A percentile compares a stretch with the other conserved stretches of the same genome.
Conservation (phyloP, 2,329 filamentous ascomycete species). For the Ilyonectria sp. region DNA sequence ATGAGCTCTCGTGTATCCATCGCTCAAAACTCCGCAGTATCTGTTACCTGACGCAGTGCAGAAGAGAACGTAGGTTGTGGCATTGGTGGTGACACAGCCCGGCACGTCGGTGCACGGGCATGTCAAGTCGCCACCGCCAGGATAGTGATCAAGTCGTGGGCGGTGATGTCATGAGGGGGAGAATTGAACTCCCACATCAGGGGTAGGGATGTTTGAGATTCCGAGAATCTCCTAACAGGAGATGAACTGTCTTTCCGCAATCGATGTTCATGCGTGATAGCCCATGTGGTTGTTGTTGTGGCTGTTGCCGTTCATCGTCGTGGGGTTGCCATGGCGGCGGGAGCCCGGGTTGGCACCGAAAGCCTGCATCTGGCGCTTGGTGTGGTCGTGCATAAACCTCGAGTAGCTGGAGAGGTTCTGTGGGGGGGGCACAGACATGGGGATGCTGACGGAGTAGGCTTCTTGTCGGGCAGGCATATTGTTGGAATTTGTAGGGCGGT, state of each 20-base stretch:
- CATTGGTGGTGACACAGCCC: not conserved
- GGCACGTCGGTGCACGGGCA: not conserved
- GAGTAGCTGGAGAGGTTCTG: constrained; percentile 70
- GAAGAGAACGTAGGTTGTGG: not conserved
- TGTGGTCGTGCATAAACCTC: constrained; percentile 75
- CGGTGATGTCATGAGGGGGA: constrained; percentile 21
- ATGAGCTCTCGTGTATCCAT: not conserved
- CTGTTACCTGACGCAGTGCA: not conserved
- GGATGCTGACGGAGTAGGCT: constrained; percentile 55
- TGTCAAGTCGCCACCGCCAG: constrained; percentile 5
- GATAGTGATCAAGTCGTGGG: not conserved
- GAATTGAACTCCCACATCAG: not conserved
- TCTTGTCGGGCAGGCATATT: constrained; percentile 59
- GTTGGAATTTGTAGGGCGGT: constrained; percentile 26
- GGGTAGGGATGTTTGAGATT: not conserved
- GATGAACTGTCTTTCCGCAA: not conserved
- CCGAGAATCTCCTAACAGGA: not conserved
- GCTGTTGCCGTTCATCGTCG: constrained; percentile 48
- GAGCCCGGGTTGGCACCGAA: constrained; percentile 52
- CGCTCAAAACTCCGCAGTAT: not conserved
- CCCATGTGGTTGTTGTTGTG: constrained; percentile 36
- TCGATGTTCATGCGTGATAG: constrained; percentile 27
- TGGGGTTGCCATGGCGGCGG: constrained; percentile 18
- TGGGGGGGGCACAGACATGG: constrained; percentile 56
- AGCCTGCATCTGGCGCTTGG: constrained; percentile 75